Base-by-base conservation (phyloP, 106 monocot species). In the Dendrobium huoshanense region DNA sequence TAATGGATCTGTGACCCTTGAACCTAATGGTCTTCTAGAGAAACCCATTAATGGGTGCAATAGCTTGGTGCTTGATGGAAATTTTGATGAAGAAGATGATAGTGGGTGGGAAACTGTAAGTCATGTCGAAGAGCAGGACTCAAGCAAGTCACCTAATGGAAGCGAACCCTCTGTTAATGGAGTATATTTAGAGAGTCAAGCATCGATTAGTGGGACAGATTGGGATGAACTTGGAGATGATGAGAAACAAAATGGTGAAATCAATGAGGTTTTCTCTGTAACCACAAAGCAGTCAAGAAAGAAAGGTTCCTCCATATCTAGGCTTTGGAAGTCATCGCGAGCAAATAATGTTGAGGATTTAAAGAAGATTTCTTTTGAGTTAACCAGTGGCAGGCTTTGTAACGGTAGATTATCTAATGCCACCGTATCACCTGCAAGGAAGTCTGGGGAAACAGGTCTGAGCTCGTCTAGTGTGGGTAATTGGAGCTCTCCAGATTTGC, bases 41-140 rank as follows among this genome's bases (percentile, higher is more conserved):
- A 86, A 81, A 55, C 72, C 78, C 15, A 55, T 41, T 20, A 84
- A 81, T 42, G 55, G 49, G 61, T 74, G 75, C 49, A 48, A 77
- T 15, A 87, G 75, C 59, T 87, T 82, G 77, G 45, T 42, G 15
- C 55, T 78, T 37, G 80, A 70, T 43, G 58, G 73, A 73, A 79
- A 93, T 82, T 85, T 58, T 41, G 89, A 93, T 77, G 48, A 40
- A 41, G 97, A 92, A 79, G 94, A 89, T 79, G 93, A 92, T 79
- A 95, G 94, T 75, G 92, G 91, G 7, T 98, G 94, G 98, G 98
- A 92, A 81, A 95, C 98, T 2, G 89, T 88, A 22, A 95, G 91
- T 75, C 92, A 89, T 20, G 86, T 77, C 0, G 97, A 96, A 77
- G 64, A 90, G 76, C 94, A 89, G 54, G 92, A 90, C 3, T 94